Conservation (phyloP, 129 eudicot genomes). For the Flaveria ramosissima region DNA sequence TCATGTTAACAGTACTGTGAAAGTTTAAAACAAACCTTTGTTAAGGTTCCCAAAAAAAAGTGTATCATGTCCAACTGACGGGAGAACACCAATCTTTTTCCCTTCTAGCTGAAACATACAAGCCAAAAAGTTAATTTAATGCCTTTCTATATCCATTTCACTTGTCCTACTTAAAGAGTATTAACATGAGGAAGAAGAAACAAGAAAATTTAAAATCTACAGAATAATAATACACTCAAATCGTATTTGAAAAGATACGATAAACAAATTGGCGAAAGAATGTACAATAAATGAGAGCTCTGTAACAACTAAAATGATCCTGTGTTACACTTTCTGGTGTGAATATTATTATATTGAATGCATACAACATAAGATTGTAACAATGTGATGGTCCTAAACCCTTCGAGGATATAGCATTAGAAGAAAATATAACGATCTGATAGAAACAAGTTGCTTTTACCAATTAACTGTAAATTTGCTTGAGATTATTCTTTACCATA, state of each 20-base stretch:
- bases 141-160: constrained; percentile 1
- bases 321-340: background rate
- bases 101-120: constrained; percentile 78
- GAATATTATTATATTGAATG: background rate
- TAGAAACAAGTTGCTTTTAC: constrained; percentile 19
- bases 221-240: background rate
- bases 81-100: constrained; percentile 87
- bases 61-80: constrained; percentile 79
- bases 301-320: background rate
- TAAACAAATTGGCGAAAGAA: background rate
- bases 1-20: constrained; percentile 18
- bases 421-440: background rate
- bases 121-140: constrained; percentile 20
- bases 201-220: background rate
- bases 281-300: background rate
- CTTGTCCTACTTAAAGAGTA: background rate
- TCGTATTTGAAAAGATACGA: background rate
- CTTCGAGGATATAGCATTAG: background rate
- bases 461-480: background rate
- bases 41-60: constrained; percentile 80
- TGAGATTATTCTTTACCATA: constrained; percentile 46
- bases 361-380: background rate
- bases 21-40: constrained; percentile 59
- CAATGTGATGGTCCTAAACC: constrained; percentile 9
- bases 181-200: background rate